Evolutionary conservation across 768 basidiomycete genomes (phyloP), one percentile per base, ranked within the genome.

Genomic region (Suillus plorans): DNA sequence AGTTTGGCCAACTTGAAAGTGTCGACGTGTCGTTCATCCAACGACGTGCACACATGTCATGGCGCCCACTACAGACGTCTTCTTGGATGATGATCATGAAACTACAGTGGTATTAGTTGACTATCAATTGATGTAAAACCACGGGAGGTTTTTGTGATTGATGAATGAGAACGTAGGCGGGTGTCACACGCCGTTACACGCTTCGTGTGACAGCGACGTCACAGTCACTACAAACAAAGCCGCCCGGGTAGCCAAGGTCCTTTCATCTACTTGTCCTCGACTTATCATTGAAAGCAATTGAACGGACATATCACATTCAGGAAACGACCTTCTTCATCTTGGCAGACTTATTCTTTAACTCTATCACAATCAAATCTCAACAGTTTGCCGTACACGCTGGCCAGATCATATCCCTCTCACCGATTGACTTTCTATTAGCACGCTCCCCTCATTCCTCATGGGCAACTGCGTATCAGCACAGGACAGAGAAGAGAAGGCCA

Each of bases 381-480:
- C 8, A n/a, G 14, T 37, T 58, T 58, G 60, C 52, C n/a, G 12
- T 14, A 8, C 20, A 5, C 20, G 25, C 9, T 41, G 58, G 60
- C 56, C 12, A 28, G 42, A 22, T 34, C 36, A 49, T 14, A 41
- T 42, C 18, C 47, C 42, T 22, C n/a, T 56, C n/a, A 10, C 53
- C 53, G 57, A 20, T 44, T 59, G 20, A 20, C 37, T 45, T 61
- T 50, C 53, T 20, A 28, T 47, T 39, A 18, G 31, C 25, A 42
- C 36, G n/a, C 61, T 45, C 20, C 20, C 37, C 56, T 34, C 7
- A 50, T 42, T 60, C 68, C 28, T 69, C 60, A 90, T 91, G 89
- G 89, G 89, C 66, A 88, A 86, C 74, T 90, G 89, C 74, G 79
- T 89, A 50, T 90, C 87, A 9, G 79, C 81, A 63, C 75, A 77